Evolutionary conservation across 2,329 filamentous ascomycete genomes (phyloP).

Genomic region (Pyrenophora teres): DNA sequence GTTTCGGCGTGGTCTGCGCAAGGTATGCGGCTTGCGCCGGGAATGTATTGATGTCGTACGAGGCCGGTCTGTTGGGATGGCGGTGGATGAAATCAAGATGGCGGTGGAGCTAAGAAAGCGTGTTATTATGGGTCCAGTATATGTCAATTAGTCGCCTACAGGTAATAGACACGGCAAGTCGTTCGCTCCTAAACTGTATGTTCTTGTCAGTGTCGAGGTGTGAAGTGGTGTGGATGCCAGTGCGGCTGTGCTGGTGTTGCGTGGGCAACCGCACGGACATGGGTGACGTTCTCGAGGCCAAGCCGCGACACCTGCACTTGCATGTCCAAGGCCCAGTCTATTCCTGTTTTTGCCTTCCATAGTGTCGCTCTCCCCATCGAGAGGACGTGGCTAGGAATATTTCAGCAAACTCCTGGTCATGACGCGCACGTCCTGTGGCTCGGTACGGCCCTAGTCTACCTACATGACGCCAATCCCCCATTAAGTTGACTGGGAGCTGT

Average conservation of each 20-base stretch:
- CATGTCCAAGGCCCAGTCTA: not conserved
- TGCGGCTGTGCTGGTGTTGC: slow-evolving; percentile 11
- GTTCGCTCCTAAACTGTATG: not conserved
- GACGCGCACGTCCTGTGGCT: no score
- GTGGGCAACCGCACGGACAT: not conserved
- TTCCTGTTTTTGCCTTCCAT: not conserved
- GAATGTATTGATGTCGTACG: slow-evolving; percentile 10
- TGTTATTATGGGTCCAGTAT: not conserved
- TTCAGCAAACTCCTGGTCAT: no score
- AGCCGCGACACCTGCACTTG: not conserved
- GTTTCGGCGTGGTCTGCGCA: slow-evolving; percentile 5
- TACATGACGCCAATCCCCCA: no score
- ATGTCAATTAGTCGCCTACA: not conserved
- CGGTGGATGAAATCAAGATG: slow-evolving; percentile 12
- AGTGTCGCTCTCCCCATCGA: no score
- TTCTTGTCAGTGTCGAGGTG: slow-evolving; percentile 12
- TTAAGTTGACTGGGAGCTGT: no score
- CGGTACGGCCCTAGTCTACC: no score
- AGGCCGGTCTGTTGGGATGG: slow-evolving; percentile 3
- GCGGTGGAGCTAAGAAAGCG: not conserved
- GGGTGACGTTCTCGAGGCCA: not conserved
- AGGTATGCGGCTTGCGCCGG: slow-evolving; percentile 15
- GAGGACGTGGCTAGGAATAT: no score
- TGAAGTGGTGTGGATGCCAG: slow-evolving; percentile 11
- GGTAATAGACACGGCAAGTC: not conserved